Evolutionary conservation across 345 rosid species (phyloP).

Genomic region (Punica granatum): DNA sequence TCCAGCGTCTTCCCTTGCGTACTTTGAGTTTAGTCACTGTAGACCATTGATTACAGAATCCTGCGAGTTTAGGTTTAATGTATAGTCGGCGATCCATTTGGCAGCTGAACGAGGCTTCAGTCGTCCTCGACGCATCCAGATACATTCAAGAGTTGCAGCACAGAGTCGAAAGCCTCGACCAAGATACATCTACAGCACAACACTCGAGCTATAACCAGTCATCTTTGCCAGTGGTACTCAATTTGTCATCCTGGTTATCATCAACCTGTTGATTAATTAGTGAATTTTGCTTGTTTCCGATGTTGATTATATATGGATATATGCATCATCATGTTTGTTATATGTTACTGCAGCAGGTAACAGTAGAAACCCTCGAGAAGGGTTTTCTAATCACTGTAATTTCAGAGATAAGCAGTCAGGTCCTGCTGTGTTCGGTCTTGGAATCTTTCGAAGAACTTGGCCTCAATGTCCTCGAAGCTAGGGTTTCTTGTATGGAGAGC

Average conservation of each 20-base stretch:
- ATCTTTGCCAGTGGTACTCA: conserved; percentile 13
- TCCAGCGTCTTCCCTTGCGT: neutral
- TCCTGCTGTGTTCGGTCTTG: conserved; percentile 52
- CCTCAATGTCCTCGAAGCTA: conserved; percentile 60
- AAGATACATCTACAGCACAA: conserved; percentile 12
- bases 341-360: conserved; percentile 22
- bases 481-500: conserved; percentile 53
- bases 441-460: conserved; percentile 70
- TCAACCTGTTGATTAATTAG: too few relatives aligned
- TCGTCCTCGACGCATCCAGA: conserved; percentile 27
- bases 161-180: conserved; percentile 20
- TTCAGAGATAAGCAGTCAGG: conserved; percentile 34
- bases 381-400: conserved; percentile 45
- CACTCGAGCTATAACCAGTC: conserved; percentile 8
- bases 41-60: neutral
- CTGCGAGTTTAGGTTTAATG: neutral
- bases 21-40: neutral
- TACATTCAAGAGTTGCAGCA: conserved; percentile 23
- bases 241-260: neutral
- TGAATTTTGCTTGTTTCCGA: too few relatives aligned
- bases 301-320: neutral
- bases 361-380: conserved; percentile 46
- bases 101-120: conserved; percentile 22
- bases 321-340: neutral
- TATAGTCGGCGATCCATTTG: neutral